These are phyloP conservation scores for Cicer cuneatum DNA, from an alignment of 306 rosid genomes.

Conservation along the genomic window DNA sequence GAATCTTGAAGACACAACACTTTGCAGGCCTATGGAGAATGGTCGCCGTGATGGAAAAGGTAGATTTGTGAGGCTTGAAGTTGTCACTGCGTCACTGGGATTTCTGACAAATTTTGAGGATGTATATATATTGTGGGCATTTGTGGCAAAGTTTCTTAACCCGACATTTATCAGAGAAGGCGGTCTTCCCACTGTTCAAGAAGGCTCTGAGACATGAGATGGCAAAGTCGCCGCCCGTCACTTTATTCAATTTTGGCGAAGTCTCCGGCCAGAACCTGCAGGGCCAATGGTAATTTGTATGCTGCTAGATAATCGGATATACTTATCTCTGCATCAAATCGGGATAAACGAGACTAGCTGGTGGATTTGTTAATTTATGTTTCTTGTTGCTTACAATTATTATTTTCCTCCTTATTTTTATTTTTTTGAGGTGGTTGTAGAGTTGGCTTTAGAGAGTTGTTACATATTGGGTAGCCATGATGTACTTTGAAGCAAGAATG, in stretches of 20 bases:
- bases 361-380: conserved; percentile 74
- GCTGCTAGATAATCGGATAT: conserved; percentile 43
- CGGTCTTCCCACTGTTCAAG: conserved; percentile 76
- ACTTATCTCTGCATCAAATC: conserved; percentile 42
- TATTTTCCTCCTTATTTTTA: conserved; percentile 38
- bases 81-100: conserved; percentile 86
- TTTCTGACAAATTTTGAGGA: conserved; percentile 95
- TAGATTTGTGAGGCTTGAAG: conserved; percentile 76
- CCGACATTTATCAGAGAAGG: conserved; percentile 70
- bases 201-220: conserved; percentile 66
- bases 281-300: conserved; percentile 23
- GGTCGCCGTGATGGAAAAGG: conserved; percentile 65
- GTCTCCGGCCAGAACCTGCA: no score
- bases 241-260: conserved; percentile 40
- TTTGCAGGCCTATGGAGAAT: conserved; percentile 84
- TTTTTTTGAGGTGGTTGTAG: conserved; percentile 58
- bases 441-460: conserved; percentile 66
- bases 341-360: conserved; percentile 40
- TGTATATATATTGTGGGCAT: conserved; percentile 90
- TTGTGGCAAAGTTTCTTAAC: conserved; percentile 86
- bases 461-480: conserved; percentile 56
- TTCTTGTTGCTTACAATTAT: conserved; percentile 55
- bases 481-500: conserved; percentile 51
- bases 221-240: neutral
- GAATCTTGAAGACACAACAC: conserved; percentile 66